Percentiles rank a stretch among this genome's conserved stretches.
Conservation (phyloP, 495 filamentous ascomycete species). For the Amphirosellinia nigrospora region DNA sequence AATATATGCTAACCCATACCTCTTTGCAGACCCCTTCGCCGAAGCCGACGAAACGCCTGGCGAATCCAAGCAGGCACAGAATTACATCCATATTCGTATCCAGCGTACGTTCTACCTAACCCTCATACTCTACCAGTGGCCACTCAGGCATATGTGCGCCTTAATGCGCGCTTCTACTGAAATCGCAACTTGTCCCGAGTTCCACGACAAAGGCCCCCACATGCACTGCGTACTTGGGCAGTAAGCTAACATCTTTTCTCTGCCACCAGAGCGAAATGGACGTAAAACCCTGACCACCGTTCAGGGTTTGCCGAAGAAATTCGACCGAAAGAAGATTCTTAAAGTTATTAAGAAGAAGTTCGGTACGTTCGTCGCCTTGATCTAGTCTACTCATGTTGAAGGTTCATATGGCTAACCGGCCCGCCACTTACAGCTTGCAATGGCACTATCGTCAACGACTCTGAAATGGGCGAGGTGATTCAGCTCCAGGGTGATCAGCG, state of each 20-base stretch:
- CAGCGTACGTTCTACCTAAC: conserved; percentile 76
- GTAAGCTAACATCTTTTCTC: conserved; percentile 25
- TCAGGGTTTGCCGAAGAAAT: conserved; percentile 96
- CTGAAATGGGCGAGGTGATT: conserved; percentile 99
- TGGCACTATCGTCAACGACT: conserved; percentile 98
- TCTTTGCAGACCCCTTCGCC: conserved; percentile 93
- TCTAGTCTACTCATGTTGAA: background rate
- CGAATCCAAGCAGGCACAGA: conserved; percentile 86
- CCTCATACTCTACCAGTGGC: background rate
- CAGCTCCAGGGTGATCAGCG: conserved; percentile 99
- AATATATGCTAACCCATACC: conserved; percentile 27
- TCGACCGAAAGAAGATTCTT: conserved; percentile 98
- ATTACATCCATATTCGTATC: conserved; percentile 99
- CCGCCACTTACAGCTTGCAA: conserved; percentile 78
- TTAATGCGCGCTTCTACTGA: background rate
- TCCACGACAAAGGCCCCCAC: conserved; percentile 7
- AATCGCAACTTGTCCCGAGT: conserved; percentile 6
- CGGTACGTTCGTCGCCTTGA: conserved; percentile 62
- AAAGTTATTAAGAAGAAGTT: conserved; percentile 99
- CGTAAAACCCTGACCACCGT: conserved; percentile 99
- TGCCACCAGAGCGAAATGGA: conserved; percentile 92
- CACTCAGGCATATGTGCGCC: conserved; percentile 20
- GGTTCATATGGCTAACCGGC: conserved; percentile 23
- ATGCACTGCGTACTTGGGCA: conserved; percentile 12
- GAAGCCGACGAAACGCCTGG: conserved; percentile 99